Evolutionary conservation across 2,329 filamentous ascomycete species (phyloP), one percentile per base, ranked within the genome.

Genomic region (Pseudogymnoascus sp.): DNA sequence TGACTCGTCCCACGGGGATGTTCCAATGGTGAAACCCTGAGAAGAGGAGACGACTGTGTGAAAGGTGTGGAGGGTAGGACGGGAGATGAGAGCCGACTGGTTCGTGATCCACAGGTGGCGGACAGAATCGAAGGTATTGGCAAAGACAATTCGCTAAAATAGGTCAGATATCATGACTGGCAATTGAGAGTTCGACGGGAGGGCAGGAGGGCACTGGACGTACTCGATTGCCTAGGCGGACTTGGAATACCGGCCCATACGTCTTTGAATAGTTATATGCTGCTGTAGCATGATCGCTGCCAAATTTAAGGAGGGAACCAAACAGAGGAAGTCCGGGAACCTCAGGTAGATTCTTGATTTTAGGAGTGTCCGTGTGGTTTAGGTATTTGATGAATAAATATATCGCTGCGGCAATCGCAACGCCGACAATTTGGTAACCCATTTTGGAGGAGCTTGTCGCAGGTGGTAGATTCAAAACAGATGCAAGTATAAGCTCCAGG

Each of bases 1-100:
- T 2, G 86, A 90, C 60, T 91, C 89, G 65, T 92, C 89, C 87
- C 90, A 94, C 0, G 90, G 90, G 0, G 89, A 92, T 0, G 90
- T 91, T 1, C 90, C 90, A 65, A 94, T 91, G 0, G 90, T 93
- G 74, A 91, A 89, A 5, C 89, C 89, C 68, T 91, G 87, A 0
- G 87, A 90, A 35, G 81, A 84, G 1, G 89, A 91, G 2, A 92
- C 87, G 3, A 92, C 87, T 4, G 82, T 89, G 74, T 92, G 90
- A 73, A 92, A 93, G 0, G 90, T 93, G 73, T 93, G 89, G 58
- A 92, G 83, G 23, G 81, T 90, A 0, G 90, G 90, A 1, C 90
- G 83, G 0, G 88, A 92, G 69, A 92, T 91, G 63, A 92, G 77
- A 0, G 89, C 81, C 0, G 89, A 90, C 69, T 92, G 89, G 68